Evolutionary conservation across 164 flowering plant genomes (phyloP).

Genomic region (Piper longum): DNA sequence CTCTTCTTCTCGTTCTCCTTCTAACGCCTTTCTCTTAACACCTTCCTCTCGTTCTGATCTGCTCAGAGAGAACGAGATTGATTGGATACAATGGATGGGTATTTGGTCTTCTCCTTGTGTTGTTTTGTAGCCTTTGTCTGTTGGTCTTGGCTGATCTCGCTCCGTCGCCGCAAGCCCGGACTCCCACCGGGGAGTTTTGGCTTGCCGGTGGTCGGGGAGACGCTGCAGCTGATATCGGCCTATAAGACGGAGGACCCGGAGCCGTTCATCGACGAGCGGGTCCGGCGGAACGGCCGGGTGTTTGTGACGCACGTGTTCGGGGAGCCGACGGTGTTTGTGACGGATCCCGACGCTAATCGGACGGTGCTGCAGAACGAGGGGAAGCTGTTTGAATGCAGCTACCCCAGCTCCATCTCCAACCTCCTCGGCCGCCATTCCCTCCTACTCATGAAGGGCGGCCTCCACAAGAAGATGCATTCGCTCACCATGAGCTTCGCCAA

Average conservation of each 20-base stretch:
- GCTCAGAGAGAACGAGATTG: not conserved
- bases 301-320: constrained; percentile 7
- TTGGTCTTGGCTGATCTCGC: not conserved
- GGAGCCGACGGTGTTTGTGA: constrained; percentile 7
- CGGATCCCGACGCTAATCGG: constrained; percentile 6
- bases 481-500: constrained; percentile 3
- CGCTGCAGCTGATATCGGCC: constrained; percentile 74
- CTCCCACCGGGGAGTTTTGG: constrained; percentile 76
- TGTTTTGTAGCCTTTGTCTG: not conserved
- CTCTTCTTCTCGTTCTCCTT: no score
- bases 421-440: constrained; percentile 3
- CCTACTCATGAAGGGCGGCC: constrained; percentile 5
- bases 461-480: constrained; percentile 6
- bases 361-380: constrained; percentile 10
- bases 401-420: constrained; percentile 7
- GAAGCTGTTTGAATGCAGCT: constrained; percentile 4
- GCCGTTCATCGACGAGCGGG: constrained; percentile 78
- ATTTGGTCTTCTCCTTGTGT: not conserved
- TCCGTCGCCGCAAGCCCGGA: not conserved
- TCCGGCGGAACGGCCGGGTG: constrained; percentile 13
- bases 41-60: not conserved
- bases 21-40: no score
- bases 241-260: constrained; percentile 87
- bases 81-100: not conserved
- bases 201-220: constrained; percentile 74